phyloP scores from a whole-genome alignment of 768 basidiomycete species.

The Nidularia pulvinata region DNA sequence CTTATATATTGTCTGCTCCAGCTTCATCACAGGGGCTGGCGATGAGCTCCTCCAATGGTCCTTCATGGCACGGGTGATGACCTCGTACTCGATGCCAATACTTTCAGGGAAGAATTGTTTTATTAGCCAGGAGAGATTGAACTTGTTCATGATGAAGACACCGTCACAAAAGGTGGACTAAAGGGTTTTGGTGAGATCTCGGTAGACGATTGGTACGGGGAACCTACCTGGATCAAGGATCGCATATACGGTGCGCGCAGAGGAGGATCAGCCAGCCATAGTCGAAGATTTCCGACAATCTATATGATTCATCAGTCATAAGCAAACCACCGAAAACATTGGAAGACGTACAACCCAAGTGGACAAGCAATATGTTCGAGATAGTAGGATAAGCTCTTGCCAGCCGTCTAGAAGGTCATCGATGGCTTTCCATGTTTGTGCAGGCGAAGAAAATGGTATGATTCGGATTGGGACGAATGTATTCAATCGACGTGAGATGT shows the following conservation, averaged over 20 bases:
- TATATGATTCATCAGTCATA: neutral
- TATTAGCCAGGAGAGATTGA: constrained; percentile 51
- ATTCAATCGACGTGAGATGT: constrained; percentile 63
- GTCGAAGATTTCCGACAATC: constrained; percentile 50
- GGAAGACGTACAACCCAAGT: constrained; percentile 53
- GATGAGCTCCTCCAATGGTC: constrained; percentile 33
- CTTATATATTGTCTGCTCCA: constrained; percentile 42
- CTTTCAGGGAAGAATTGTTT: constrained; percentile 68
- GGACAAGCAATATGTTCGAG: constrained; percentile 37
- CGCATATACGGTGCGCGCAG: constrained; percentile 57
- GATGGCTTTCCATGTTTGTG: constrained; percentile 52
- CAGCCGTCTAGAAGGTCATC: constrained; percentile 52
- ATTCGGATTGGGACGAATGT: constrained; percentile 71
- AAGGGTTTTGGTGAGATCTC: constrained; percentile 4
- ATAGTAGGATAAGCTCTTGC: constrained; percentile 48
- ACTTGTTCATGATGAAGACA: constrained; percentile 47
- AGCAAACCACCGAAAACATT: neutral
- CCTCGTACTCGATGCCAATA: constrained; percentile 52
- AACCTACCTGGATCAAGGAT: constrained; percentile 59
- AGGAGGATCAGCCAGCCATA: constrained; percentile 40
- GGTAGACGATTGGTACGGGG: neutral
- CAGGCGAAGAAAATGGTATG: constrained; percentile 45
- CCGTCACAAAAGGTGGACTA: constrained; percentile 64
- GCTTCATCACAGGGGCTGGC: constrained; percentile 31
- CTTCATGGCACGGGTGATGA: constrained; percentile 34